Percentiles rank a stretch among this genome's conserved stretches.
Evolutionary conservation across 139 green algal species (phyloP).

Genomic region (Zygnema circumcarinatum): DNA sequence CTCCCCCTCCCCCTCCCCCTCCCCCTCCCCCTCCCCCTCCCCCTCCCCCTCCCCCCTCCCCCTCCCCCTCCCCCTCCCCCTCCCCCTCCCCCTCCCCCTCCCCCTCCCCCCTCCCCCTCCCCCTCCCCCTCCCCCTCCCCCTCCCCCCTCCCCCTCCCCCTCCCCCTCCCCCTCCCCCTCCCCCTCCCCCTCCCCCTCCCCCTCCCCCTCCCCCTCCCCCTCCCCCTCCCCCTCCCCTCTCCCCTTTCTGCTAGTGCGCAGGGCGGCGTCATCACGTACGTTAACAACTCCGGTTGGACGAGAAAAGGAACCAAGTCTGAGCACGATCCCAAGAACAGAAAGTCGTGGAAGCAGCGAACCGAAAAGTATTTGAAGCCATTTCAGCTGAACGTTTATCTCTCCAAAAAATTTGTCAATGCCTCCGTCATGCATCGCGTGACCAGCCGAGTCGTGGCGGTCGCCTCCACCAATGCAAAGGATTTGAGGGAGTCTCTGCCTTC

Average conservation of each 20-base stretch:
- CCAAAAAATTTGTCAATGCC: constrained; percentile 37
- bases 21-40: neutral
- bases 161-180: neutral
- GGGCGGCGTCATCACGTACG: neutral
- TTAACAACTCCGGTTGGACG: constrained; percentile 28
- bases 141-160: neutral
- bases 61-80: neutral
- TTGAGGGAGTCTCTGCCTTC: constrained; percentile 13
- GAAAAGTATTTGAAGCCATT: constrained; percentile 61
- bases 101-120: no score
- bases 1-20: neutral
- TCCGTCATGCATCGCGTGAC: constrained; percentile 53
- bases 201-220: neutral
- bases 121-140: neutral
- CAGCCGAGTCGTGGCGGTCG: constrained; percentile 45
- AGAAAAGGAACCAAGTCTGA: neutral
- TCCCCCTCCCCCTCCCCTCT: neutral
- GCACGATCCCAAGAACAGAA: constrained; percentile 17
- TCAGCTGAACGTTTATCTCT: constrained; percentile 45
- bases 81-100: neutral
- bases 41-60: neutral
- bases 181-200: neutral
- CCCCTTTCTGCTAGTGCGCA: neutral
- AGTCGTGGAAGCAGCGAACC: constrained; percentile 41
- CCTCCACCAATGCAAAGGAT: constrained; percentile 46